Evolutionary conservation across 257 asterid genomes (phyloP).

Genomic region (Capsicum baccatum): DNA sequence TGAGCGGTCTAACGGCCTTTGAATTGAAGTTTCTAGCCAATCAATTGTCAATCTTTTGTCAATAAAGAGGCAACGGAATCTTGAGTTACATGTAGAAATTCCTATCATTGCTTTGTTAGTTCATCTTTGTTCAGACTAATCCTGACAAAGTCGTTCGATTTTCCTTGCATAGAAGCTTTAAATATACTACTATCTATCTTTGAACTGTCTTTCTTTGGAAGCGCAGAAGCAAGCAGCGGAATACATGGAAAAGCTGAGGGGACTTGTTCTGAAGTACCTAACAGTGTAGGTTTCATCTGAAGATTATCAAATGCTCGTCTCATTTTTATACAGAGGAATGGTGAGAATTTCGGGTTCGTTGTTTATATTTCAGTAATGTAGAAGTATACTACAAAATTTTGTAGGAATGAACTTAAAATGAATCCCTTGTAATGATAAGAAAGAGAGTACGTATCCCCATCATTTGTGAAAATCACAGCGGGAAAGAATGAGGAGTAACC

Average conservation of each 20-base stretch:
- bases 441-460: not conserved
- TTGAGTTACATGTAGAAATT: not conserved
- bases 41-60: not conserved
- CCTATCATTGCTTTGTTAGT: not conserved
- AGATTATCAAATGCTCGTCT: not conserved
- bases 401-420: conserved; percentile 25
- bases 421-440: not conserved
- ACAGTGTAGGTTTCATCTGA: conserved; percentile 53
- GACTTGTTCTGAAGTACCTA: conserved; percentile 76
- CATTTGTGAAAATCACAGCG: not conserved
- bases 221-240: conserved; percentile 80
- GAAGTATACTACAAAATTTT: not conserved
- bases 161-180: not conserved
- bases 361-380: not conserved
- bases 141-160: not conserved
- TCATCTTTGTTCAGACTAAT: not conserved
- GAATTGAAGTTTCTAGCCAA: conserved; percentile 18
- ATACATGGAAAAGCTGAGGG: conserved; percentile 84
- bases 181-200: not conserved
- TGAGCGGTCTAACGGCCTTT: not conserved
- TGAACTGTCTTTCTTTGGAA: conserved; percentile 5
- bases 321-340: not conserved
- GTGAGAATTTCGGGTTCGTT: not conserved
- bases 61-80: not conserved
- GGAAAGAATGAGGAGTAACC: conserved; percentile 17